Evolutionary conservation across 2,329 filamentous ascomycete species (phyloP).

Genomic region (Sordariomycetes sp.): DNA sequence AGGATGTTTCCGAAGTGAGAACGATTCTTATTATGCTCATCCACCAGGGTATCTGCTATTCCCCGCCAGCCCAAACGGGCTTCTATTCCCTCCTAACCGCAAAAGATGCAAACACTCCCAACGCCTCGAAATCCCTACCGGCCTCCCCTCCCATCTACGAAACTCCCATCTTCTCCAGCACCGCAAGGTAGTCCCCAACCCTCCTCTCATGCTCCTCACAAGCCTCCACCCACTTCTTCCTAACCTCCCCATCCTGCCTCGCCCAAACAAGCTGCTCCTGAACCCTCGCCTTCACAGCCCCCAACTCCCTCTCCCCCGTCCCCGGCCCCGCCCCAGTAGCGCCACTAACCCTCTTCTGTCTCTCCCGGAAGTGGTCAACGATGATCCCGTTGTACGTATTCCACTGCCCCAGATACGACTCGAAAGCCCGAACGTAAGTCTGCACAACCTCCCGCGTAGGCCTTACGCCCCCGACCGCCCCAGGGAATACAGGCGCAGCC

Average conservation of each 20-base stretch:
- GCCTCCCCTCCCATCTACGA: constrained; percentile 6
- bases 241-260: constrained; percentile 50
- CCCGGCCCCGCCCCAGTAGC: background rate
- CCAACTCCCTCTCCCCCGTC: background rate
- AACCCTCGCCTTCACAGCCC: background rate
- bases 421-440: constrained; percentile 39
- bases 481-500: constrained; percentile 31
- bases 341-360: constrained; percentile 36
- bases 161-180: constrained; percentile 26
- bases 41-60: no score
- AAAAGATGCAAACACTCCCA: background rate
- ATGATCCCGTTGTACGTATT: constrained; percentile 35
- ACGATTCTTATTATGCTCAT: no score
- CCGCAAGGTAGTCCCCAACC: constrained; percentile 42
- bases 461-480: constrained; percentile 26
- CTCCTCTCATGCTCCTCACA: constrained; percentile 46
- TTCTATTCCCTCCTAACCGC: no score
- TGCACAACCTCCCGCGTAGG: constrained; percentile 29
- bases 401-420: constrained; percentile 37
- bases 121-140: background rate
- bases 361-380: constrained; percentile 40
- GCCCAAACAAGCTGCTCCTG: constrained; percentile 45
- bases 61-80: no score
- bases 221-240: constrained; percentile 45
- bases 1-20: no score